Base-by-base conservation (phyloP, 2,329 filamentous ascomycete genomes). In the Aspergillus sp. region DNA sequence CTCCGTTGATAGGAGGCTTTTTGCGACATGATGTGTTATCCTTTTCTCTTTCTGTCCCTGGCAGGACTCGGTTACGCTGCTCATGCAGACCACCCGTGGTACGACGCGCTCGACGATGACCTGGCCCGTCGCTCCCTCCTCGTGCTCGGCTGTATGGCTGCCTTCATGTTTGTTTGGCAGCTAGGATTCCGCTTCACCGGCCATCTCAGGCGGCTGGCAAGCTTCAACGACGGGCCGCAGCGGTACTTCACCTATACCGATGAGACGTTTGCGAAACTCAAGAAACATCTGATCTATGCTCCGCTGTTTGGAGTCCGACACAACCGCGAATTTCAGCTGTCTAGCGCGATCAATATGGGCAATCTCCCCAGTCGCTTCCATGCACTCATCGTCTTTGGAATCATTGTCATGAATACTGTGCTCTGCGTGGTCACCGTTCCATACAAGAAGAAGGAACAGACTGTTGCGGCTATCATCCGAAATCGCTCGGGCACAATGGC, bases 141-240 rank as follows among this genome's bases (percentile, higher is more conserved):
- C 43, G 67, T 80, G 16, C 77, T 82, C 56, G 75, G 75, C 33
- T 70, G 71, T 31, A 66, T 86, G 32, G 71, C 80, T 8, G 69
- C 58, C 22, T 68, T 71, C 30, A 67, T 88, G 47, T 68, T 83
- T 42, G 46, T 78, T 41, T 89, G 84, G 74, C 76, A 80, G 40
- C 57, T 79, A 41, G 60, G 67, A 34, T 69, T 76, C 31, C 68
- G 72, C 34, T 61, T 82, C 35, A 66, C 74, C 36, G 75, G 72
- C 44, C 80, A 91, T 51, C 66, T 88, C 24, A 76, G 86, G 42
- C 80, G 74, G 15, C 68, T 93, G 27, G 72, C 81, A 26, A 85
- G 79, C 50, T 71, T 94, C 44, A 80, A 74, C 63, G 86, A 85
- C 62, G 80, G 84, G 43, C 80, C 71, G 1, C 86, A 94, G 57